Conservation (phyloP, 805 yeast species). For the Sporopachydermia lactativora region DNA sequence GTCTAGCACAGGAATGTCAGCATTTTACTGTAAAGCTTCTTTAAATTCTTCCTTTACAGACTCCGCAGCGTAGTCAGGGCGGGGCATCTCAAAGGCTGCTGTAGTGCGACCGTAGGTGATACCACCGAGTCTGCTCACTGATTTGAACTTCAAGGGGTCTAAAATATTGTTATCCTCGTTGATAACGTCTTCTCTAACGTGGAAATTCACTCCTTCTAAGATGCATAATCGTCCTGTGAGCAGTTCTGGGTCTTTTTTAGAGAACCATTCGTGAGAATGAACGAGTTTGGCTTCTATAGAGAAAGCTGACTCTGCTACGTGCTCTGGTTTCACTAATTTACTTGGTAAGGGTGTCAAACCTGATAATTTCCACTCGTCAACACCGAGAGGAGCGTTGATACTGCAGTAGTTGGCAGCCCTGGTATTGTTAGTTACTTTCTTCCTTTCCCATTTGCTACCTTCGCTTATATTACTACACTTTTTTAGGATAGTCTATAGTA, state of each 20-base stretch:
- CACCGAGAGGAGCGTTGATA: slow-evolving; percentile 31
- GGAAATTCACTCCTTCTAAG: slow-evolving; percentile 44
- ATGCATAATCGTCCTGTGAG: slow-evolving; percentile 27
- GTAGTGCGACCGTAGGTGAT: slow-evolving; percentile 30
- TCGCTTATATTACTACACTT: too few species aligned
- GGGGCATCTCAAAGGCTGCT: slow-evolving; percentile 30
- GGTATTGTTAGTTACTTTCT: too few species aligned
- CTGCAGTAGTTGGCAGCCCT: slow-evolving; percentile 47
- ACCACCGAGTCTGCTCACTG: slow-evolving; percentile 43
- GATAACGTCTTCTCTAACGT: slow-evolving; percentile 39
- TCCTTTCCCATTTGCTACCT: too few species aligned
- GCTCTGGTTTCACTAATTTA: slow-evolving; percentile 33
- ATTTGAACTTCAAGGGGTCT: slow-evolving; percentile 34
- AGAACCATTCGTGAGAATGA: slow-evolving; percentile 28
- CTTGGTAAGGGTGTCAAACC: slow-evolving; percentile 38
- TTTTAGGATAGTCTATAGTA: too few species aligned
- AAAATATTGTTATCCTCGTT: slow-evolving; percentile 25
- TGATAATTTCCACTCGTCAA: slow-evolving; percentile 40
- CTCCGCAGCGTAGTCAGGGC: slow-evolving; percentile 25
- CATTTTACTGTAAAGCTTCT: slow-evolving; percentile 8
- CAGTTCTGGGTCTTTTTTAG: slow-evolving; percentile 18
- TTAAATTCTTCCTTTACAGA: neutral
- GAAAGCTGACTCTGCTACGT: slow-evolving; percentile 49
- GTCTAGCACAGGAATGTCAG: neutral
- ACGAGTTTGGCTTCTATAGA: slow-evolving; percentile 40